Base-by-base conservation (phyloP, 139 green algal species). In the Dunaliella sp. region DNA sequence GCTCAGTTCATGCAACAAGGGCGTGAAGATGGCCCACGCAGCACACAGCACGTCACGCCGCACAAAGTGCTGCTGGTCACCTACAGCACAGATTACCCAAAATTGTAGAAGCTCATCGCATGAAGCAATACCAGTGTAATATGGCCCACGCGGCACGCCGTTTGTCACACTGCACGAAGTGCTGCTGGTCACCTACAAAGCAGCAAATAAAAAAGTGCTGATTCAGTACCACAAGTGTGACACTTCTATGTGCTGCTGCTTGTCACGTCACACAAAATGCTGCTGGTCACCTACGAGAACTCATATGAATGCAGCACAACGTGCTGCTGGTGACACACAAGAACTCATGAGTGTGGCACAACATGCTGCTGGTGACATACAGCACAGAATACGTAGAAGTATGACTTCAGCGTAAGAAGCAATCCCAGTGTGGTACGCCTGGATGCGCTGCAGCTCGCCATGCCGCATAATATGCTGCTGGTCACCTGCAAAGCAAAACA, bases 61-160 rank as follows among this genome's bases (percentile, higher is more conserved):
- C 38, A 99, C 94, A 92, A 99, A 99, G 90, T 99, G 96, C 91
- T 98, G 95, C 88, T 98, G 95, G 88, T 99, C 96, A 36, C 97
- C 97, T n/a, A n/a, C n/a, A n/a, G n/a, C n/a, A n/a, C n/a, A n/a
- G n/a, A 38, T 36, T 1, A 37, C 28, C 30, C 1, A 22, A 38
- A 21, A 2, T n/a, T 85, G 1, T n/a, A 30, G 30, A 28, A 22
- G 65, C 2, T 1, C 65, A 22, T n/a, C n/a, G n/a, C n/a, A n/a
- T n/a, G n/a, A n/a, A n/a, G n/a, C n/a, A n/a, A n/a, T n/a, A n/a
- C n/a, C n/a, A n/a, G n/a, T n/a, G n/a, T n/a, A 99, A 98, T 79
- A 98, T 97, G 36, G 90, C 87, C 97, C 97, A 99, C 0, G 97
- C 96, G 0, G 95, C 97, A 24, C 94, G 88, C 88, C 98, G 92